A percentile compares a stretch with the other conserved stretches of the same genome.
Evolutionary conservation across 2,329 filamentous ascomycete species (phyloP).

Genomic region (Nigrograna mackinnonii): DNA sequence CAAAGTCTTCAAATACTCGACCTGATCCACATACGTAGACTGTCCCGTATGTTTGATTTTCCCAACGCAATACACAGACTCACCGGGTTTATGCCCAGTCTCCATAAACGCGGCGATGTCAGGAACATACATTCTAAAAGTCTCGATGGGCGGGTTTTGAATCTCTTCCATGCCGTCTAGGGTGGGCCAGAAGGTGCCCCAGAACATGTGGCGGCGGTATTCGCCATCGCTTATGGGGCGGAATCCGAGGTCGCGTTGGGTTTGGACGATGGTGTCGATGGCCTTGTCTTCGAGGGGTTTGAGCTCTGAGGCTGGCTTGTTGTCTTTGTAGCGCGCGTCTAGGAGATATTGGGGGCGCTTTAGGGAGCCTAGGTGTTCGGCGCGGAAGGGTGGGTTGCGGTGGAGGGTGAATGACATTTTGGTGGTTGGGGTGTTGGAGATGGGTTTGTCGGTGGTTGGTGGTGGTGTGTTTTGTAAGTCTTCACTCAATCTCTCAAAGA

Average conservation of each 20-base stretch:
- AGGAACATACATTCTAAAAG: slow-evolving; percentile 60
- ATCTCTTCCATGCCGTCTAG: slow-evolving; percentile 57
- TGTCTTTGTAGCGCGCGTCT: slow-evolving; percentile 56
- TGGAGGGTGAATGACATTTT: slow-evolving; percentile 20
- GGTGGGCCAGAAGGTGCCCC: slow-evolving; percentile 56
- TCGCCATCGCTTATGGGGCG: slow-evolving; percentile 69
- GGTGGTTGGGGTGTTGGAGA: too few relatives aligned
- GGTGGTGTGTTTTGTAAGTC: too few relatives aligned
- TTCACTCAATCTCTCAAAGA: too few relatives aligned
- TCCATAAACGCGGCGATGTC: slow-evolving; percentile 65
- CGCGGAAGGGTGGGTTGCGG: slow-evolving; percentile 63
- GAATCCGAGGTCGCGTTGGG: slow-evolving; percentile 64
- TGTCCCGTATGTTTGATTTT: slow-evolving; percentile 59
- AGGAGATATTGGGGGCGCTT: slow-evolving; percentile 66
- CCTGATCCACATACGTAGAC: slow-evolving; percentile 59
- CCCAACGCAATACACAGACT: slow-evolving; percentile 58
- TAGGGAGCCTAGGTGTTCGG: slow-evolving; percentile 72
- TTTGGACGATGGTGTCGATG: slow-evolving; percentile 65
- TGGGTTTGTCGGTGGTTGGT: too few relatives aligned
- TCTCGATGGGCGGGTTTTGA: slow-evolving; percentile 49
- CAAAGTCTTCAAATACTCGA: slow-evolving; percentile 59
- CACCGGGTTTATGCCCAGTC: slow-evolving; percentile 56
- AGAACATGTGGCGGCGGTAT: slow-evolving; percentile 59
- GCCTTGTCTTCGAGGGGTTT: slow-evolving; percentile 64
- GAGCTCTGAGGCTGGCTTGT: slow-evolving; percentile 62